Evolutionary conservation across 2,329 filamentous ascomycete genomes (phyloP), one percentile per base, ranked within the genome.

Genomic region (Cryphonectria carpinicola): DNA sequence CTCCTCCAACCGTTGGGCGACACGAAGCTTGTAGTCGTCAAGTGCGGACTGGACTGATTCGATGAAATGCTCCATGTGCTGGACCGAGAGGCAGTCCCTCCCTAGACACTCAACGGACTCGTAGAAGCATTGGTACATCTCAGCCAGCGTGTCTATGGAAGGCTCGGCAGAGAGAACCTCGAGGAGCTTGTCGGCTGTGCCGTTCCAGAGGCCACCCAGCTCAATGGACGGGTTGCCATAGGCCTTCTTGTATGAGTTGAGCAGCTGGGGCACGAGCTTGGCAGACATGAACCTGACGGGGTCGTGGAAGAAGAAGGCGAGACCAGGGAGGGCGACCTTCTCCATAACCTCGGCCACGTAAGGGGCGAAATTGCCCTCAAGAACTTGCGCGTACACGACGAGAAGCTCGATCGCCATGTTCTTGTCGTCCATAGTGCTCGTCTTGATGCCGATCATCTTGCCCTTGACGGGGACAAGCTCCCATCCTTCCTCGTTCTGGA

Each of bases 61-160:
- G 76, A 98, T 95, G 81, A 98, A 99, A 61, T 89, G 89, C 70
- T 87, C 85, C 92, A 99, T 95, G 80, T 97, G 92, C 54, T 91
- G 87, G 54, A 87, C 84, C 7, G 87, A 93, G 63, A 99, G 86
- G 78, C 92, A 95, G 76, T 93, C 90, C 81, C 93, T 93, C 71
- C 95, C 95, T 74, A 97, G 89, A 32, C 98, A 95, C 82, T 98
- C 95, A 10, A 99, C 91, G 37, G 94, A 97, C 81, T 99, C 96
- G 81, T 99, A 99, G 85, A 99, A 99, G 84, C 96, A 99, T 81
- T 98, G 95, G 82, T 98, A 99, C 94, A 99, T 98, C 82, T 98
- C 96, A 1, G 96, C 95, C 63, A 99, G 87, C 0, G 96, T 97
- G 77, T 99, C 96, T 71, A 99, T 95, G 1, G 95, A 94, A 28